Percentiles rank a stretch among this genome's conserved stretches.
Evolutionary conservation across 208 protist species (phyloP).

Genomic region (Plasmodiophora brassicae): DNA sequence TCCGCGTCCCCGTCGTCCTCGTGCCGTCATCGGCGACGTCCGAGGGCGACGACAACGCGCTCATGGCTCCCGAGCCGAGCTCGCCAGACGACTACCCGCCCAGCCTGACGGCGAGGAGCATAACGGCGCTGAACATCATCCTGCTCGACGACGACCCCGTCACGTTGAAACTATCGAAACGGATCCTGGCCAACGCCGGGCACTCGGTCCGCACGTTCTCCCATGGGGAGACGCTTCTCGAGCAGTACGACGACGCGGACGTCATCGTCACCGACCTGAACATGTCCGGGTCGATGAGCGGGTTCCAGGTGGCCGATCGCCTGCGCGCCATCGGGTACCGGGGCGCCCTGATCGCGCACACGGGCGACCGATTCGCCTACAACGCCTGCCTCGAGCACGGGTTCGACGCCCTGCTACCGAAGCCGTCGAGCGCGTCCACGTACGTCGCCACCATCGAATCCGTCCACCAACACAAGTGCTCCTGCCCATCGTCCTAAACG

Average conservation of each 20-base stretch:
- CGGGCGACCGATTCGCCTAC: background rate
- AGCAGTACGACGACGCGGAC: background rate
- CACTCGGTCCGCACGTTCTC: background rate
- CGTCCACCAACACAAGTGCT: no score
- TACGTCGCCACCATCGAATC: background rate
- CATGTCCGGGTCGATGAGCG: background rate
- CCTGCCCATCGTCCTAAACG: no score
- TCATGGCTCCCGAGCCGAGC: background rate
- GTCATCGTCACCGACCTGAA: background rate
- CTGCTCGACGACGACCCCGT: background rate
- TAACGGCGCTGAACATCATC: background rate
- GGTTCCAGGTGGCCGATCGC: background rate
- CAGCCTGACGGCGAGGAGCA: no score
- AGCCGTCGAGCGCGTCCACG: background rate
- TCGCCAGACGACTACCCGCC: background rate
- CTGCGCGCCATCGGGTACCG: background rate
- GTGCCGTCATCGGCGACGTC: background rate
- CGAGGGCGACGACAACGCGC: background rate
- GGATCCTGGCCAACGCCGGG: background rate
- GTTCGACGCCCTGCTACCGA: background rate
- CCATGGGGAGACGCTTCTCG: background rate
- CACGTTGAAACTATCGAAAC: background rate
- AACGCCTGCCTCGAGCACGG: background rate
- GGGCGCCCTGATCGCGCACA: background rate
- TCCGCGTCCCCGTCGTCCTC: background rate